Evolutionary conservation across 2,329 filamentous ascomycete species (phyloP).

Genomic region (Diaporthe citrichinensis): DNA sequence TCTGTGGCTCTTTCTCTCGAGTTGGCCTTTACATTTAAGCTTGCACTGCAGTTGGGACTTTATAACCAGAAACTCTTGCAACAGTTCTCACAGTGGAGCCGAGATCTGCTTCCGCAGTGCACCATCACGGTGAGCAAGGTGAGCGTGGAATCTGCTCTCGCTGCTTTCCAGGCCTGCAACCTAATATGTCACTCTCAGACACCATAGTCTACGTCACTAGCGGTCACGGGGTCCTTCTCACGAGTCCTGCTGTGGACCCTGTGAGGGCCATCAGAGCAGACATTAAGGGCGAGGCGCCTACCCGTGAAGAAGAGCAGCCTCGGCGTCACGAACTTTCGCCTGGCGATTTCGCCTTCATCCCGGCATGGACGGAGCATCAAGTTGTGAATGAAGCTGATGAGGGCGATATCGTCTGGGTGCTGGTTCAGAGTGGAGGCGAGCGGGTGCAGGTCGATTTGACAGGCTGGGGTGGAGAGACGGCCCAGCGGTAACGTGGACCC

Average conservation of each 20-base stretch:
- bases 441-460: slow-evolving; percentile 74
- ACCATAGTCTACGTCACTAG: slow-evolving; percentile 77
- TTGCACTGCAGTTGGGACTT: slow-evolving; percentile 36
- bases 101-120: slow-evolving; percentile 72
- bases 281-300: slow-evolving; percentile 34
- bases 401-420: slow-evolving; percentile 73
- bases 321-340: slow-evolving; percentile 69
- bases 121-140: slow-evolving; percentile 80
- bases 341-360: slow-evolving; percentile 80
- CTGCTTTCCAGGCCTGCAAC: background rate
- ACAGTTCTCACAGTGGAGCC: slow-evolving; percentile 75
- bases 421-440: slow-evolving; percentile 72
- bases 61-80: slow-evolving; percentile 45
- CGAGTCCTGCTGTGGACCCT: slow-evolving; percentile 57
- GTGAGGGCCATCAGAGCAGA: slow-evolving; percentile 38
- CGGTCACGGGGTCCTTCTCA: slow-evolving; percentile 73
- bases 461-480: slow-evolving; percentile 68
- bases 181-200: slow-evolving; percentile 58
- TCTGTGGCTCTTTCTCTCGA: background rate
- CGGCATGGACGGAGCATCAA: slow-evolving; percentile 79
- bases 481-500: background rate
- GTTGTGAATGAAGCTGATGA: slow-evolving; percentile 72
- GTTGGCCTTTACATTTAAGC: background rate
- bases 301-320: slow-evolving; percentile 60
- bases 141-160: slow-evolving; percentile 44